Evolutionary conservation across 352 stramenopile genomes (phyloP), one percentile per base, ranked within the genome.

Genomic region (Salisapilia sapeloensis): DNA sequence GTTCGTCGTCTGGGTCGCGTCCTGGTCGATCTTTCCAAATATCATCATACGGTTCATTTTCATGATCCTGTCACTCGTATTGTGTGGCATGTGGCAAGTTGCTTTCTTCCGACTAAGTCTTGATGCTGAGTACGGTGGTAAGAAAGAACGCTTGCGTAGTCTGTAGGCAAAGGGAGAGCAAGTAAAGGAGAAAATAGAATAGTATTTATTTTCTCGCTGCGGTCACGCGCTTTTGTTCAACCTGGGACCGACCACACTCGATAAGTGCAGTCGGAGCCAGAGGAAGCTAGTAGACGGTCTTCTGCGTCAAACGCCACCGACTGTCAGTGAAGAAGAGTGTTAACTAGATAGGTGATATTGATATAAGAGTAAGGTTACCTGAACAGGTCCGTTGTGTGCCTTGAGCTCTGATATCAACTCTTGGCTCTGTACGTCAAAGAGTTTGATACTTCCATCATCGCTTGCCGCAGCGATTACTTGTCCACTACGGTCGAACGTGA

Each of bases 181-280:
- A 40, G 32, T 30, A 18, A 18, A 16, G 16, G 20, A 40, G 20
- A 46, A 35, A 40, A 31, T 3, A 34, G 14, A 2, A 40, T 19
- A 4, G 29, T 1, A 19, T 22, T 6, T 6, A 4, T 27, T 9
- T 35, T 29, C 14, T 42, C n/a, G 29, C 6, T 3, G n/a, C 11
- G 23, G 5, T 20, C 17, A 23, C 26, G 21, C 42, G 40, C 30
- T 16, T 30, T 6, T 24, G 4, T 1, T 38, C 53, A 67, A 34
- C 46, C 61, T 28, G 16, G 51, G 23, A 38, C 42, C 9, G 66
- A 79, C 83, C 83, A 96, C 24, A 97, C 60, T 12, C 75, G 65
- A 40, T 96, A 95, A 13, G 86, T 96, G 56, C 77, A 92, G 53
- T 97, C 86, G 14, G 81, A 94, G 48, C 76, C 84, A 10, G 81